Evolutionary conservation across 148 eudicot species (phyloP).

Genomic region (Chenopodium berlandieri): DNA sequence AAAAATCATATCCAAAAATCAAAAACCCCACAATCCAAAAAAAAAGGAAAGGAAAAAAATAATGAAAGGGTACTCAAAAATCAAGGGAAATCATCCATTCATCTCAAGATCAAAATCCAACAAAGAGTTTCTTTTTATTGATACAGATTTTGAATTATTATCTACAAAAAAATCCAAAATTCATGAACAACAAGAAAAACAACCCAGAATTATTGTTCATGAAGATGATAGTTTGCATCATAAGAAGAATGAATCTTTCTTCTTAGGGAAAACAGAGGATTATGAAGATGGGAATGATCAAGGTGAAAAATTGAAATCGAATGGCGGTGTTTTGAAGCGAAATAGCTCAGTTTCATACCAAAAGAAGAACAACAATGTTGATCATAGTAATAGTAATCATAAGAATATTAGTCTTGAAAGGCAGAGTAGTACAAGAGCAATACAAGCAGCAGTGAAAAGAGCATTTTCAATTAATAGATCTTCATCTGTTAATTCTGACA

Average conservation of each 20-base stretch:
- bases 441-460: slow-evolving; percentile 30
- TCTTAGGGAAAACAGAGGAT: neutral
- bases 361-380: slow-evolving; percentile 5
- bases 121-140: slow-evolving; percentile 31
- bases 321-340: slow-evolving; percentile 17
- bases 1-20: neutral
- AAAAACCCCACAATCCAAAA: neutral
- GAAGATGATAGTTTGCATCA: neutral
- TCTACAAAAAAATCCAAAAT: slow-evolving; percentile 14
- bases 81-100: slow-evolving; percentile 26
- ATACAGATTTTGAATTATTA: slow-evolving; percentile 20
- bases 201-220: slow-evolving; percentile 1
- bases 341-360: slow-evolving; percentile 26
- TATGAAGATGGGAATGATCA: neutral
- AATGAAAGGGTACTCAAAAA: slow-evolving; percentile 33
- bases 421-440: slow-evolving; percentile 30
- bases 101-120: slow-evolving; percentile 22
- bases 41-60: neutral
- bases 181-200: slow-evolving; percentile 14
- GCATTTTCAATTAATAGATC: slow-evolving; percentile 32
- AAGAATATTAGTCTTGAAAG: slow-evolving; percentile 18
- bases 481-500: slow-evolving; percentile 28
- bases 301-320: neutral
- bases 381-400: neutral
- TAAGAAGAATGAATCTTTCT: slow-evolving; percentile 1